Base-by-base conservation (phyloP, 768 basidiomycete species). In the Ramaria sp. region DNA sequence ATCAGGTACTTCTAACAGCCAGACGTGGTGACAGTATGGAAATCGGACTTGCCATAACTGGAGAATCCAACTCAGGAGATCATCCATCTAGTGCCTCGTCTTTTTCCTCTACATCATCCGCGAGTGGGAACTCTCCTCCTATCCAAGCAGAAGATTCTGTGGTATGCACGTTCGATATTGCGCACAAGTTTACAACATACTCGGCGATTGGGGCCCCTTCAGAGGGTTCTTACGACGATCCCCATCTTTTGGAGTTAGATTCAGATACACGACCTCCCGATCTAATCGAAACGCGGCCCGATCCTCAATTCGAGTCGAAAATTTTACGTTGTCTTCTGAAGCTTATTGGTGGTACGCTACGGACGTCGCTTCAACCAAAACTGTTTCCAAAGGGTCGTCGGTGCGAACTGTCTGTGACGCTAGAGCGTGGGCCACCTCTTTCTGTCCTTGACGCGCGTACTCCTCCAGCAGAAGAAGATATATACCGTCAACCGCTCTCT, bases 21-120 rank as follows among this genome's bases (percentile, higher is more conserved):
- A 72, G 73, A 48, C 72, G 67, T 37, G 89, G 89, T 13, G 94
- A 96, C 66, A 82, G 86, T 34, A 78, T 97, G 47, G 92, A 95
- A 65, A 70, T 96, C 55, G 91, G 94, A 7, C 77, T 97, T 20
- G 77, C 79, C 59, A 72, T 89, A 47, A 72, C 67, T 56, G 69
- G 71, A 22, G 50, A 43, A 20, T 41, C 30, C 61, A 61, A 61
- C 42, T 57, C 60, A 5, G 57, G 57, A 31, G 60, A 54, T 12
- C 41, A 55, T 53, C 17, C 49, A 9, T 31, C 58, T 64, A 19
- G 53, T 46, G 6, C 61, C 59, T 48, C 67, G 63, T 51, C 57
- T 60, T 60, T 42, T 61, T 48, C 59, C 61, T 49, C 45, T 54
- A 33, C 59, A 62, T 58, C 68, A 61, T 37, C 62, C 55, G 57